These are phyloP conservation scores for Candida anglica DNA, from an alignment of 805 yeast species.

Conservation along the genomic window DNA sequence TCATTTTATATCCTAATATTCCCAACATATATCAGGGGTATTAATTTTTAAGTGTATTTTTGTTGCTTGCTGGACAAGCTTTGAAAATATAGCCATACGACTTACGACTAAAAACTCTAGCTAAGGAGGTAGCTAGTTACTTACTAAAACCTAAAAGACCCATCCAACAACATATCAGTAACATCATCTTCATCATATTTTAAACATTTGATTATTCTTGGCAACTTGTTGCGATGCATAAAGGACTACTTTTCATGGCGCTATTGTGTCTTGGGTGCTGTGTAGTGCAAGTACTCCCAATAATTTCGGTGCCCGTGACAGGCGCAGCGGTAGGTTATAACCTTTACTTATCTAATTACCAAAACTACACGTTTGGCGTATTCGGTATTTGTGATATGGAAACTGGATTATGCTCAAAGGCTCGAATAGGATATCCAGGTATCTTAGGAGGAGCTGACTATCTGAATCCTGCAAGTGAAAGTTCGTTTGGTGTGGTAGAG, in stretches of 20 bases:
- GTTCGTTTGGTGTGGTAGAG: conserved; percentile 19
- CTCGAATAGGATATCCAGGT: conserved; percentile 35
- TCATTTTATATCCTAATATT: too few species aligned
- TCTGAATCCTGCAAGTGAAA: not conserved
- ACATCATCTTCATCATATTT: too few species aligned
- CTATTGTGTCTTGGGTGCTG: conserved; percentile 25
- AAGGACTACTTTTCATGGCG: conserved; percentile 25
- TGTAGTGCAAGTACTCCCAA: conserved; percentile 35
- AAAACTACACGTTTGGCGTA: conserved; percentile 38
- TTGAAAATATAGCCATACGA: too few species aligned
- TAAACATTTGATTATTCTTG: too few species aligned
- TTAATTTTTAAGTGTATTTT: too few species aligned
- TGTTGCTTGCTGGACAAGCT: too few species aligned
- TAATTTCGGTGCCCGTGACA: conserved; percentile 40
- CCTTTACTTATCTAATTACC: conserved; percentile 27
- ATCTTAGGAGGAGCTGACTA: not conserved
- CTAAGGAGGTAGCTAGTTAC: too few species aligned
- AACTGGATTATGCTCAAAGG: conserved; percentile 24
- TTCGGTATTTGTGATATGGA: conserved; percentile 36
- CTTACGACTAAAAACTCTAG: too few species aligned
- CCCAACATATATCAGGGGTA: too few species aligned
- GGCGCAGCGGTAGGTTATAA: conserved; percentile 16
- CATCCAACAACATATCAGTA: too few species aligned
- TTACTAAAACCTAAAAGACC: too few species aligned
- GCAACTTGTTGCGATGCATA: conserved; percentile 24